Evolutionary conservation across 139 green algal genomes (phyloP).

Genomic region (Yamagishiella unicocca): DNA sequence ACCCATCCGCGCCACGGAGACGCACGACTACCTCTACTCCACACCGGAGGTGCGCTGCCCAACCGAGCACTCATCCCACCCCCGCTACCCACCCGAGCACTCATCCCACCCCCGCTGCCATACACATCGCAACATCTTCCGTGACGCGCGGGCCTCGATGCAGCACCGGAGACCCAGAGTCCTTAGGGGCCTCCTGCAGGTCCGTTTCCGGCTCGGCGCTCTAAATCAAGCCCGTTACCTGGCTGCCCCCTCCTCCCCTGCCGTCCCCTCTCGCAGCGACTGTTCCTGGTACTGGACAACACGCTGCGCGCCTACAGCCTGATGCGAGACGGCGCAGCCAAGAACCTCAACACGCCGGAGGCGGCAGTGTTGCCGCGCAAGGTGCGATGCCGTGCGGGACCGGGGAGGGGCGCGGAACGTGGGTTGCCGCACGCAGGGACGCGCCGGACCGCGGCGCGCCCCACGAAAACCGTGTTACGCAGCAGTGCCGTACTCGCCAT

Average conservation of each 20-base stretch:
- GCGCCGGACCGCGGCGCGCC: too few relatives aligned
- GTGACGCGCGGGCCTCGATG: too few relatives aligned
- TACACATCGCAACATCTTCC: too few relatives aligned
- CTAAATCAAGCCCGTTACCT: too few relatives aligned
- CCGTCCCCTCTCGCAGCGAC: conserved; percentile 6
- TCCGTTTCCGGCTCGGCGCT: too few relatives aligned
- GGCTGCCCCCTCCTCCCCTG: not conserved
- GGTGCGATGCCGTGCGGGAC: not conserved
- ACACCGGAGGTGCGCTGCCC: conserved; percentile 53
- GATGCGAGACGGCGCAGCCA: conserved; percentile 57
- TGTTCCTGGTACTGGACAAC: conserved; percentile 64
- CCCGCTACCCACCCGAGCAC: too few relatives aligned
- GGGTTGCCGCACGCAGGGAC: too few relatives aligned
- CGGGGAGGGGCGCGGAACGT: not conserved
- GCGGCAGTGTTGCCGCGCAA: conserved; percentile 53
- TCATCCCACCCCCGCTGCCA: too few relatives aligned
- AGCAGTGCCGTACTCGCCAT: too few relatives aligned
- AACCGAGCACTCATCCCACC: too few relatives aligned
- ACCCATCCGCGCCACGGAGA: conserved; percentile 58
- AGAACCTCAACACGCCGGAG: conserved; percentile 47
- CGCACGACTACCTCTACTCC: conserved; percentile 71
- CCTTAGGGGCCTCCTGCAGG: not conserved
- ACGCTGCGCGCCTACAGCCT: conserved; percentile 64
- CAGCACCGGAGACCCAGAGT: too few relatives aligned
- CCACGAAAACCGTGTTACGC: too few relatives aligned